These are phyloP conservation scores for Hyaloperonospora brassicae DNA, from an alignment of 352 stramenopile species.

Conservation along the genomic window DNA sequence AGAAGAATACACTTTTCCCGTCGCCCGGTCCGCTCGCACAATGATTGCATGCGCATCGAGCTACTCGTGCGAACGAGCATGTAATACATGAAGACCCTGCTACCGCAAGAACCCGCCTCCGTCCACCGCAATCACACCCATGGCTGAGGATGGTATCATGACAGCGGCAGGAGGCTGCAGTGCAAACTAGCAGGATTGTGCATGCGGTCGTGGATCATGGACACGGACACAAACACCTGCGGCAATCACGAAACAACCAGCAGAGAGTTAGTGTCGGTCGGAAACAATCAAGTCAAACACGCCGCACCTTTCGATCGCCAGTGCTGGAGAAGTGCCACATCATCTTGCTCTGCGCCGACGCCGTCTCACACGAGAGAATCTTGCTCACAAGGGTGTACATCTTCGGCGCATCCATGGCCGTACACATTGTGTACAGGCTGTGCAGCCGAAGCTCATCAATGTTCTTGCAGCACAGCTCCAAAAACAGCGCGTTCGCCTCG, in stretches of 20 bases:
- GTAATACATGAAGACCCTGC: constrained; percentile 4
- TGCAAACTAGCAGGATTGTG: constrained; percentile 70
- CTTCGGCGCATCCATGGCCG: constrained; percentile 60
- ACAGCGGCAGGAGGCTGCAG: constrained; percentile 69
- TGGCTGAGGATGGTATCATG: constrained; percentile 28
- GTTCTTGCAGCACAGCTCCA: constrained; percentile 73
- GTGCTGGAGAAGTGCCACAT: constrained; percentile 71
- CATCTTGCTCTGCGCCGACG: constrained; percentile 79
- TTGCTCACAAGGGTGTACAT: constrained; percentile 77
- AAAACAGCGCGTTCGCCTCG: constrained; percentile 66
- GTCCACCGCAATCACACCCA: constrained; percentile 5
- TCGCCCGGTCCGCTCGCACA: constrained; percentile 1
- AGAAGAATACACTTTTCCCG: constrained; percentile 14
- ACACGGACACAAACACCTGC: constrained; percentile 75
- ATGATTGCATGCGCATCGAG: constrained; percentile 6
- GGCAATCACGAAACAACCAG: background rate
- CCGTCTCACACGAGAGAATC: constrained; percentile 68
- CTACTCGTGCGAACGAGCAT: constrained; percentile 3
- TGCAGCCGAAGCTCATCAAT: constrained; percentile 70
- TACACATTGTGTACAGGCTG: constrained; percentile 78
- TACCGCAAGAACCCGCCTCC: constrained; percentile 8
- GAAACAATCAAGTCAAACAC: background rate
- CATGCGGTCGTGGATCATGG: constrained; percentile 74
- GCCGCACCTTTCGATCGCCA: constrained; percentile 57
- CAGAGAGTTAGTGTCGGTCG: constrained; percentile 7